Percentiles rank a stretch among this genome's conserved stretches.
Conservation (phyloP, 768 basidiomycete species). For the Galerina marginata region DNA sequence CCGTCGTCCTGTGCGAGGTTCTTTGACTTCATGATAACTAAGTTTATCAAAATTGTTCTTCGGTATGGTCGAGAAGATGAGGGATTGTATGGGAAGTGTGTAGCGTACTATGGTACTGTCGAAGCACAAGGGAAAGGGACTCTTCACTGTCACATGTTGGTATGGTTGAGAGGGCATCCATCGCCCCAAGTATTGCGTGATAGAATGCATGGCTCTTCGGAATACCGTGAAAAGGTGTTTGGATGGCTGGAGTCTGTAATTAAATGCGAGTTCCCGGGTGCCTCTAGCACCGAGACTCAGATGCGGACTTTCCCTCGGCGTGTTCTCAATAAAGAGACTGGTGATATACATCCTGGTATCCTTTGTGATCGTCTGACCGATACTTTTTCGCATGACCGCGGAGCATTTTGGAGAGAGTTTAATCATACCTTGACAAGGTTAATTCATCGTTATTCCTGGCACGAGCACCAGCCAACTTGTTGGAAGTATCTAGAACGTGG, state of each 20-base stretch:
- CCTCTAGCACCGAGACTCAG: not conserved
- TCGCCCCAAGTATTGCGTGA: constrained; percentile 10
- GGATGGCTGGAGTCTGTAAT: constrained; percentile 17
- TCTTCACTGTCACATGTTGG: constrained; percentile 20
- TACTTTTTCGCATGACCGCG: not conserved
- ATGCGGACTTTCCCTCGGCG: not conserved
- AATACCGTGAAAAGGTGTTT: constrained; percentile 4
- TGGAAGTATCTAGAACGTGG: constrained; percentile 19
- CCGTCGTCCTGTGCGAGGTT: constrained; percentile 28
- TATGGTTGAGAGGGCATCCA: constrained; percentile 15
- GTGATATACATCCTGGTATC: constrained; percentile 15
- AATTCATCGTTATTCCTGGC: constrained; percentile 1
- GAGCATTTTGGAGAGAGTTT: constrained; percentile 8
- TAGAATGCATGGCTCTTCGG: not conserved
- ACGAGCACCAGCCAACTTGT: constrained; percentile 17
- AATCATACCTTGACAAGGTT: not conserved
- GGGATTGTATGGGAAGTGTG: constrained; percentile 17
- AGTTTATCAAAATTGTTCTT: constrained; percentile 23
- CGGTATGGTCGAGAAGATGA: constrained; percentile 3
- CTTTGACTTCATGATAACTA: constrained; percentile 24
- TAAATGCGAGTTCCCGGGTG: not conserved
- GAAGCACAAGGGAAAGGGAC: constrained; percentile 18
- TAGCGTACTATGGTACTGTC: constrained; percentile 17
- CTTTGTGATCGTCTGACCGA: not conserved
- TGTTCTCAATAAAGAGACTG: not conserved